A percentile compares a stretch with the other conserved stretches of the same genome.
Evolutionary conservation across 2,329 filamentous ascomycete species (phyloP).

Genomic region (Leptographium galeiforme): DNA sequence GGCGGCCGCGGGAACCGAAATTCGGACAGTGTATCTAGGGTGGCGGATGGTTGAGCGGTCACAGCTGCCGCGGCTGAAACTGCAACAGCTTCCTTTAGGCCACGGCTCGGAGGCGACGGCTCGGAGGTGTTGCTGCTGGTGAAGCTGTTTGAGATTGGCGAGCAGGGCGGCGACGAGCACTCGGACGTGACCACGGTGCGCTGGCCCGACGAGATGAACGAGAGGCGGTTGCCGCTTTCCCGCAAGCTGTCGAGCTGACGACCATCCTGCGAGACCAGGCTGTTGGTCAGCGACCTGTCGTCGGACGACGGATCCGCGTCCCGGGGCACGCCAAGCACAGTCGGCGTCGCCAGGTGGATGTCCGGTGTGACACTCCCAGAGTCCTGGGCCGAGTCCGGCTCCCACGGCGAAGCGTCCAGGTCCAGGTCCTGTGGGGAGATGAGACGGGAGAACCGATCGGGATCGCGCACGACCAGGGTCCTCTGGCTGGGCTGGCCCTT

Average conservation of each 20-base stretch:
- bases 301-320: constrained; percentile 35
- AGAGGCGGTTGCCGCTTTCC: constrained; percentile 43
- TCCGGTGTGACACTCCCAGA: constrained; percentile 11
- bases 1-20: constrained; percentile 10
- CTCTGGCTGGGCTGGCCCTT: constrained; percentile 30
- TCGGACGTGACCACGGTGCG: constrained; percentile 46
- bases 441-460: constrained; percentile 29
- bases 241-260: constrained; percentile 43
- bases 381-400: constrained; percentile 13
- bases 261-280: constrained; percentile 44
- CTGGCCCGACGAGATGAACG: constrained; percentile 47
- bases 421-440: constrained; percentile 20
- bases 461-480: constrained; percentile 33
- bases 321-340: constrained; percentile 17
- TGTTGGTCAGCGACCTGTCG: constrained; percentile 43
- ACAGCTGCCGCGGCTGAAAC: too few species aligned
- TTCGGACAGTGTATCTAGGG: constrained; percentile 27
- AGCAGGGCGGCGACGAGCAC: constrained; percentile 42
- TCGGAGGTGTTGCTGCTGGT: constrained; percentile 22
- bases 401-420: constrained; percentile 16
- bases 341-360: constrained; percentile 14
- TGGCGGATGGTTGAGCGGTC: constrained; percentile 27
- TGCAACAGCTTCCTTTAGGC: constrained; percentile 15
- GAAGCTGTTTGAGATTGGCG: constrained; percentile 41
- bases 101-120: constrained; percentile 7